Evolutionary conservation across 768 basidiomycete genomes (phyloP), one percentile per base, ranked within the genome.

Genomic region (Naematelia encephala): DNA sequence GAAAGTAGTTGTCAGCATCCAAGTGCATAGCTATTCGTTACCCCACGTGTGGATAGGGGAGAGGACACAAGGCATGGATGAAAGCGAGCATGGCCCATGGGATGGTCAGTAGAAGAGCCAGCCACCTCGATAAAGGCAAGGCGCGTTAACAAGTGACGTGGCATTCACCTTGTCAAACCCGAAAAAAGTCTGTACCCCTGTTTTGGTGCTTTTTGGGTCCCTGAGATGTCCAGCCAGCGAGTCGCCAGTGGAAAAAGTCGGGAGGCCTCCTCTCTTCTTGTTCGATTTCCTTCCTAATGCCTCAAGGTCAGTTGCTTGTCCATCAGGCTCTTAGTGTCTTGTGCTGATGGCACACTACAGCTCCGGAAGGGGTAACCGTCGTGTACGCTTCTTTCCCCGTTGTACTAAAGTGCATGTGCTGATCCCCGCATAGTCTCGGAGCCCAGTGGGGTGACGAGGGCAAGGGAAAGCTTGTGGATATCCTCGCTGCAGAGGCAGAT

Each of bases 391-490:
- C 22, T 39, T 23, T 58, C 42, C n/a, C n/a, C n/a, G n/a, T n/a
- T n/a, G n/a, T n/a, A 27, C 28, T 50, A 30, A 13, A 14, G 16
- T 23, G 21, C 45, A n/a, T 26, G 25, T 21, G 14, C 47, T 46
- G 46, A 50, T 45, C 19, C 45, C 23, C 34, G 29, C 19, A 1
- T 56, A 78, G 77, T 43, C 77, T 78, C 69, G 78, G 78, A 26
- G 70, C 74, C 54, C 78, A 79, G 59, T 79, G 78, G 78, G 78
- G 78, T 59, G 78, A 79, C 66, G 78, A 79, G 58, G 78, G 78
- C 59, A 79, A 79, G 61, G 78, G 78, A 25, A 98, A 99, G 80
- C 85, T 99, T 56, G 96, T 96, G 59, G 96, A 99, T 77, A 91
- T 99, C 73, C 83, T 99, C 64, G 84, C 92, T 39, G 89, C 88